Percentiles rank a stretch among this genome's conserved stretches.
Evolutionary conservation across 805 yeast species (phyloP).

Genomic region (Saturnispora galanensis): DNA sequence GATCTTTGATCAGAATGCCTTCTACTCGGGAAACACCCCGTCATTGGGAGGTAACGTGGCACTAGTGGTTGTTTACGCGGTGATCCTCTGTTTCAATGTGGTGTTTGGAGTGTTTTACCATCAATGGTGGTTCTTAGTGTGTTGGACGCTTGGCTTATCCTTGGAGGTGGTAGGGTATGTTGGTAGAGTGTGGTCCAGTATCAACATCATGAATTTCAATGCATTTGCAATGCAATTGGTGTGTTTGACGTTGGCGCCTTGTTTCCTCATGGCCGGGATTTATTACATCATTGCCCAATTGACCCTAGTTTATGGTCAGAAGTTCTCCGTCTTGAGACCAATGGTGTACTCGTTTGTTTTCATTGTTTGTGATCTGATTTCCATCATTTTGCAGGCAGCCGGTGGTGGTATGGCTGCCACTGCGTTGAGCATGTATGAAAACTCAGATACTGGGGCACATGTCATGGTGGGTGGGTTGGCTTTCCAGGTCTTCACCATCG

Average conservation of each 20-base stretch:
- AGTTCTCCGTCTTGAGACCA: constrained; percentile 44
- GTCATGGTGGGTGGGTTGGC: constrained; percentile 73
- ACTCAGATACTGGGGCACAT: constrained; percentile 41
- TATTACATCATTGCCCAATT: constrained; percentile 64
- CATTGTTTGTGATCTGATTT: constrained; percentile 52
- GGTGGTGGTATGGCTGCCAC: constrained; percentile 70
- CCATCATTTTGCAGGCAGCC: constrained; percentile 57
- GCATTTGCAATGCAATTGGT: constrained; percentile 56
- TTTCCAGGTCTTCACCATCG: constrained; percentile 65
- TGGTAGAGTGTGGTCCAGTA: constrained; percentile 43
- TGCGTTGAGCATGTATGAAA: constrained; percentile 26
- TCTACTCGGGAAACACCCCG: constrained; percentile 38
- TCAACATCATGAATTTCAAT: constrained; percentile 25
- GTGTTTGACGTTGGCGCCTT: constrained; percentile 69
- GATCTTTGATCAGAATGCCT: constrained; percentile 13
- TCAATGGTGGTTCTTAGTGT: constrained; percentile 58
- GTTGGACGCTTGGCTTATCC: constrained; percentile 45
- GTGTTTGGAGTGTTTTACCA: constrained; percentile 34
- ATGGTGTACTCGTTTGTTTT: constrained; percentile 55
- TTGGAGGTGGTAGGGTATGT: constrained; percentile 62
- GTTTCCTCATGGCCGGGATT: constrained; percentile 76
- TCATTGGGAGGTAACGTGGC: constrained; percentile 48
- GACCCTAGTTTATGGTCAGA: constrained; percentile 49
- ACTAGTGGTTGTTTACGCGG: constrained; percentile 44
- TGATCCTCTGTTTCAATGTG: constrained; percentile 35